Base-by-base conservation (phyloP, 169 alveolate genomes). In the Pseudocohnilembus persalinus region DNA sequence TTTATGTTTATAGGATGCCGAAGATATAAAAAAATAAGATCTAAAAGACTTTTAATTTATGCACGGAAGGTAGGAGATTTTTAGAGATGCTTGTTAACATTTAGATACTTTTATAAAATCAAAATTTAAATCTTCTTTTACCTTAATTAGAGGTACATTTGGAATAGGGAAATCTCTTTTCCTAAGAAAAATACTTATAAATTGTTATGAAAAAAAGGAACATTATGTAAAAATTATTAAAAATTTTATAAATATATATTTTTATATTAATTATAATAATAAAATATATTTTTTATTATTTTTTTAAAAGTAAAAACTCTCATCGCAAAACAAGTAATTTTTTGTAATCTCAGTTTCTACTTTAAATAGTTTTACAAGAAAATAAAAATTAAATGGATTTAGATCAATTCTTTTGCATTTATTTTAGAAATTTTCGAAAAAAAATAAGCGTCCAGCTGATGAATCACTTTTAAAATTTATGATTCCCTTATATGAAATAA, bases 151-250 rank as follows among this genome's bases (percentile, higher is more conserved):
- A 82, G 94, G 94, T 4, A 83, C 80, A n/a, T 64, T 82, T 74
- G 94, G 94, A 0, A 85, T 77, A 0, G 94, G 94, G 32, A 90
- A 90, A 83, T 76, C 88, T 31, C 84, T 87, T 77, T 78, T 90
- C 68, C 32, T 90, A 74, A 84, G 91, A 75, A 82, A 75, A 28
- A 73, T 77, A 25, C 80, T 87, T 73, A 4, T 49, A 11, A 49
- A 49, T 11, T 49, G 68, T 20, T 68, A 87, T 33, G 77, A 88
- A 73, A 81, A 49, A 74, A 63, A 83, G 64, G 84, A 82, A 73
- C 27, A 29, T 24, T 82, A 83, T 79, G 88, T 82, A 31, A 87
- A 74, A 73, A n/a, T n/a, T n/a, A n/a, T n/a, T n/a, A n/a, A n/a
- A n/a, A n/a, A n/a, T n/a, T n/a, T n/a, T n/a, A n/a, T n/a, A n/a